Base-by-base conservation (phyloP, 177 flowering plant species). In the Vitis hybrid region DNA sequence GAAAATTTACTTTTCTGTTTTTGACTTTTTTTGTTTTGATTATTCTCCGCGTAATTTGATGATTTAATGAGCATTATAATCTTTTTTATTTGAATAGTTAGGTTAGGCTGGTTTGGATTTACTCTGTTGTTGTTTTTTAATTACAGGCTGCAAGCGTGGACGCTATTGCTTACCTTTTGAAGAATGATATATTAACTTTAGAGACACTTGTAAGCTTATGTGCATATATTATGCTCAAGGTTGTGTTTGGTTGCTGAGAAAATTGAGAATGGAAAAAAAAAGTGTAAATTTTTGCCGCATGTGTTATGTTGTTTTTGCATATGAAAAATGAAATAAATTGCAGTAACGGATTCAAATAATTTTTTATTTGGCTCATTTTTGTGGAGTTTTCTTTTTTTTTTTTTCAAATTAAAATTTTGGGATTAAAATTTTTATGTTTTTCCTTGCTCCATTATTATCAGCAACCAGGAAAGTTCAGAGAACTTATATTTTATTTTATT, bases 71-170 rank as follows among this genome's bases (percentile, higher is more conserved):
- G 45, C 45, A 39, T 39, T 39, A 39, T 0, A 39, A 6, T 7
- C 6, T 39, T 1, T 39, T 39, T 39, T 39, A 15, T 7, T 50
- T 69, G 16, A 14, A 7, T n/a, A 50, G 14, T 45, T 26, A 9
- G 34, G n/a, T 16, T 55, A 13, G 39, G 26, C 31, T 26, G 18
- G n/a, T 60, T 52, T 65, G 11, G 10, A 11, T 57, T 61, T 61
- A 8, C 50, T 67, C 9, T 68, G 29, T 39, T 15, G 52, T 26
- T 12, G 22, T 66, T 60, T 48, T 50, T 70, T 15, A 39, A 45
- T 10, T 72, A 26, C 86, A 95, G 97, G 82, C 72, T 56, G 84
- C 90, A 19, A 86, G 89, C 73, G 75, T 89, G 31, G 78, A 84
- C 29, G 86, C 86, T n/a, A 76, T 93, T 74, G 83, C 81, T 65